Evolutionary conservation across 2,329 filamentous ascomycete genomes (phyloP), one percentile per base, ranked within the genome.

Genomic region (Camptophora hylomeconis): DNA sequence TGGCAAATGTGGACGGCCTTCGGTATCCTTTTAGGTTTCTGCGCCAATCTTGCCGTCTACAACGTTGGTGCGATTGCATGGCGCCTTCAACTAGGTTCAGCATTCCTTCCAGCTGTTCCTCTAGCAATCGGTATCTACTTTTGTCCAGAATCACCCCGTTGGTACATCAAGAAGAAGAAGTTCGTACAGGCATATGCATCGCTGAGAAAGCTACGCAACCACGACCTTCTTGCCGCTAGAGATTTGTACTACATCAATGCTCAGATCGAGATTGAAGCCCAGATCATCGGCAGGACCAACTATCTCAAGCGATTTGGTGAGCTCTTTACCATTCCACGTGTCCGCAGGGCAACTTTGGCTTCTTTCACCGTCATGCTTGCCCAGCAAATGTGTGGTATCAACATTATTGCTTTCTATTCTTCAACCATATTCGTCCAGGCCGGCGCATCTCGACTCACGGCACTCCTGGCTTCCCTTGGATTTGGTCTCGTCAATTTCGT

Each of bases 11-110:
- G 37, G 37, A 40, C 37, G 3, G 67, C 72, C 35, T 54, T 78
- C 56, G 70, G 71, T 19, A 78, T 80, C 42, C 74, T 80, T 49
- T 56, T 79, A 11, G 77, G 75, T 7, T 73, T 67, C 31, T 67
- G 61, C 33, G 73, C 73, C 36, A 80, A 79, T 43, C 58, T 80
- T 17, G 69, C 64, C 3, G 69, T 79, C 22, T 72, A 69, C 24
- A 58, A 74, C 27, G 61, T 62, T 0, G 68, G 69, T n/a, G 44
- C 45, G 3, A 67, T 73, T 20, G 59, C 69, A 5, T 80, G 75
- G 75, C 58, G 75, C 20, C 53, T 77, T 14, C 72, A 75, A 44
- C 52, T 79, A 5, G 72, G 63, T 7, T 75, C 72, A 2, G 72
- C 75, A 2, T 71, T 77, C 27, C 65, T 77, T 19, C 74, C 75